Conservation (phyloP, 1,139 yeast genomes). For the Yamadazyma conglobata region DNA sequence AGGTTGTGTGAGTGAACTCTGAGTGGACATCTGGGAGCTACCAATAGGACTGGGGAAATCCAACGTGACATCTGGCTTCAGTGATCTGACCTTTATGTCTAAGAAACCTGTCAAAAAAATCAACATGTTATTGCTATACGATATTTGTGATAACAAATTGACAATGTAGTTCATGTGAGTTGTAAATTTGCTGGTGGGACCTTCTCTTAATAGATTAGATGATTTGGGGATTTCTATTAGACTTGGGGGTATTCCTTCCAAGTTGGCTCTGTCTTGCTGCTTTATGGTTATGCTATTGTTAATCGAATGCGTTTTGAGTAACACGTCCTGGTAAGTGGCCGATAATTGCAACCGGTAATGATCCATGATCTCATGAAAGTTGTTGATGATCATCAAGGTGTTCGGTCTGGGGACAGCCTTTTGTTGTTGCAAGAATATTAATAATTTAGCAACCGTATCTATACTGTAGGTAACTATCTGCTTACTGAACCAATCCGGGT, state of each 20-base stretch:
- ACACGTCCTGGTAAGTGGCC: slow-evolving; percentile 31
- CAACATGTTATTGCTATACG: slow-evolving; percentile 24
- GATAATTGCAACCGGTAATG: slow-evolving; percentile 34
- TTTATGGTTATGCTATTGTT: slow-evolving; percentile 23
- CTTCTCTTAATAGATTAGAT: slow-evolving; percentile 30
- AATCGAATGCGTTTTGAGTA: slow-evolving; percentile 32
- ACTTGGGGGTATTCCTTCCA: slow-evolving; percentile 23
- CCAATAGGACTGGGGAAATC: slow-evolving; percentile 1
- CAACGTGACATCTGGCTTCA: slow-evolving; percentile 1
- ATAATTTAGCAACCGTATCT: slow-evolving; percentile 29
- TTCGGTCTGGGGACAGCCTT: slow-evolving; percentile 1
- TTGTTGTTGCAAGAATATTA: slow-evolving; percentile 17
- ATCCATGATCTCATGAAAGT: slow-evolving; percentile 37
- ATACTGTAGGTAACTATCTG: slow-evolving; percentile 18
- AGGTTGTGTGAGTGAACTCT: no score
- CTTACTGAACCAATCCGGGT: slow-evolving; percentile 16
- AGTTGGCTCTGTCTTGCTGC: slow-evolving; percentile 15
- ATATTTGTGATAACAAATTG: slow-evolving; percentile 23
- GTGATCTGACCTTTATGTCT: slow-evolving; percentile 14
- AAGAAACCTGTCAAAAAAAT: slow-evolving; percentile 31
- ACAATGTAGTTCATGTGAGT: slow-evolving; percentile 29
- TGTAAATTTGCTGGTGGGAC: slow-evolving; percentile 32
- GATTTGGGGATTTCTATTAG: slow-evolving; percentile 29
- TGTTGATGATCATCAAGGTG: slow-evolving; percentile 24
- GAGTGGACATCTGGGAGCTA: slow-evolving; percentile 3